A percentile compares a stretch with the other conserved stretches of the same genome.
Evolutionary conservation across 805 yeast genomes (phyloP).

Genomic region (Komagataella pastoris): DNA sequence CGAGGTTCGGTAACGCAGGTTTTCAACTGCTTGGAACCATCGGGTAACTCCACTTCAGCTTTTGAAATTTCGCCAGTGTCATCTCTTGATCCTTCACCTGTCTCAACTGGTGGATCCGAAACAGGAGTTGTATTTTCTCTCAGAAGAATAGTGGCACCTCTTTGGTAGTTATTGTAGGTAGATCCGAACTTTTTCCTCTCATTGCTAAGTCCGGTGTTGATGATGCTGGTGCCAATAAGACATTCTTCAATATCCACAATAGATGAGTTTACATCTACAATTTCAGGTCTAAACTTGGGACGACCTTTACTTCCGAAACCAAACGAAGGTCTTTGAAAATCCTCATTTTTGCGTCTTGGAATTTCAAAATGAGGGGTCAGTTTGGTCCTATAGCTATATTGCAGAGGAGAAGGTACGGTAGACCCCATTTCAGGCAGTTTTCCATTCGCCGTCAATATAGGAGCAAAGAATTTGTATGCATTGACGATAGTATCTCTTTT

Average conservation of each 20-base stretch:
- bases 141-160: slow-evolving; percentile 78
- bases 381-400: slow-evolving; percentile 76
- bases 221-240: slow-evolving; percentile 69
- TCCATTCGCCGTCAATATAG: slow-evolving; percentile 26
- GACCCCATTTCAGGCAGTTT: slow-evolving; percentile 46
- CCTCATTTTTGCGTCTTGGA: slow-evolving; percentile 33
- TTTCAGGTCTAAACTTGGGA: slow-evolving; percentile 48
- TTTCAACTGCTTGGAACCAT: slow-evolving; percentile 19
- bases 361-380: slow-evolving; percentile 91
- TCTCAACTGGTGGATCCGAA: slow-evolving; percentile 14
- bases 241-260: slow-evolving; percentile 92
- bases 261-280: slow-evolving; percentile 25
- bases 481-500: slow-evolving; percentile 66
- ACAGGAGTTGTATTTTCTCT: slow-evolving; percentile 51
- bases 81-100: slow-evolving; percentile 32
- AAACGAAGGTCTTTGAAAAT: slow-evolving; percentile 44
- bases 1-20: slow-evolving; percentile 72
- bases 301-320: slow-evolving; percentile 87
- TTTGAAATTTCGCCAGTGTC: slow-evolving; percentile 23
- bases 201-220: slow-evolving; percentile 59
- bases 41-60: slow-evolving; percentile 14
- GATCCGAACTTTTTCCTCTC: slow-evolving; percentile 48
- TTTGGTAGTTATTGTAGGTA: slow-evolving; percentile 35
- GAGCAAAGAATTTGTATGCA: slow-evolving; percentile 73
- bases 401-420: slow-evolving; percentile 50